A percentile compares a stretch with the other conserved stretches of the same genome.
Evolutionary conservation across 202 grass and related monocot species (phyloP).

Genomic region (Brachypodium distachyon): DNA sequence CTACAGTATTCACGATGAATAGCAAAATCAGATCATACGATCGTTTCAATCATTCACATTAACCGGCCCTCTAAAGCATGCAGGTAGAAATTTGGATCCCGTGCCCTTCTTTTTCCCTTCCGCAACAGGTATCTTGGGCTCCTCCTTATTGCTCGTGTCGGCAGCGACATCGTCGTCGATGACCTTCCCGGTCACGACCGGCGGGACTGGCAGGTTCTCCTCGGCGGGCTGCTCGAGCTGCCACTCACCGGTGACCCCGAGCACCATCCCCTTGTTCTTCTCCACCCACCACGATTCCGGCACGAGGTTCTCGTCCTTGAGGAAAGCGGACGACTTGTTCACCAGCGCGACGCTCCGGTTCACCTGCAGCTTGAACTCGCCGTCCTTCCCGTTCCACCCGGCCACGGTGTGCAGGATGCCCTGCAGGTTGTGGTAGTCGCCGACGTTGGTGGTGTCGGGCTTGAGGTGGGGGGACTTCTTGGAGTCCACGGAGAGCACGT

Average conservation of each 20-base stretch:
- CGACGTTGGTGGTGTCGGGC: conserved; percentile 32
- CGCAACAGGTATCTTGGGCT: not conserved
- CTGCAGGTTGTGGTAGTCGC: conserved; percentile 90
- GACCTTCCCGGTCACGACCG: conserved; percentile 23
- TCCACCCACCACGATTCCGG: conserved; percentile 88
- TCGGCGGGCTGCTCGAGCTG: conserved; percentile 28
- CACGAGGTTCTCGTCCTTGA: conserved; percentile 71
- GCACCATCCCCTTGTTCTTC: conserved; percentile 74
- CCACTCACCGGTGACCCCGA: conserved; percentile 52
- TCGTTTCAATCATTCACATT: not conserved
- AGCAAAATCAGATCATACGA: not conserved
- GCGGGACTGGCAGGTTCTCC: conserved; percentile 62
- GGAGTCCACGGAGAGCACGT: conserved; percentile 41
- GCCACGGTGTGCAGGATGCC: conserved; percentile 76
- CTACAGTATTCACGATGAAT: not conserved
- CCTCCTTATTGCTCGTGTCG: not conserved
- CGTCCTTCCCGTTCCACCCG: conserved; percentile 56
- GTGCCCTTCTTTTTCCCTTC: not conserved
- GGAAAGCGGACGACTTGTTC: conserved; percentile 74
- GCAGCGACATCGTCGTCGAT: not conserved
- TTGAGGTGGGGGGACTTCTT: conserved; percentile 76
- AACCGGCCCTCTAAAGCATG: conserved; percentile 8
- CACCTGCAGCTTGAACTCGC: conserved; percentile 68
- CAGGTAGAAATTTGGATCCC: not conserved
- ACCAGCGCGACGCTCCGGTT: conserved; percentile 67